These are phyloP conservation scores for Ogataea pini DNA, from an alignment of 805 yeast species.

Conservation along the genomic window DNA sequence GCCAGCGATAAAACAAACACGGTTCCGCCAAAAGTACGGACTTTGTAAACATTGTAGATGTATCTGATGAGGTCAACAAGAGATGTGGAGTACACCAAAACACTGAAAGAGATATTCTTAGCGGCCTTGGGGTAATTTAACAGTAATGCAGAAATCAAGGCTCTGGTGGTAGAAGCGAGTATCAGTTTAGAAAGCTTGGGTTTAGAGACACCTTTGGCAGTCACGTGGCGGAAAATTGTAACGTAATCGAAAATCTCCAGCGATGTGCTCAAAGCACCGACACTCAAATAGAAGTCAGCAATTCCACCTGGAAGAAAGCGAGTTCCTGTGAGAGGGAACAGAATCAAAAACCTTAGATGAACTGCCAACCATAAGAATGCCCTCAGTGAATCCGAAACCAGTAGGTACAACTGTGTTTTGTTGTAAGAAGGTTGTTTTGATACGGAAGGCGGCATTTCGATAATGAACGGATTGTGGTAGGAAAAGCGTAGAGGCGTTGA, in stretches of 20 bases:
- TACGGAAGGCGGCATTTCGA: conserved; percentile 19
- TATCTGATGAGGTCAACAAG: conserved; percentile 28
- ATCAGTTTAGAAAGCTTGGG: conserved; percentile 17
- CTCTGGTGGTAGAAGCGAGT: conserved; percentile 14
- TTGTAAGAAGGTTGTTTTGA: conserved; percentile 17
- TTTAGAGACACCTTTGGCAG: conserved; percentile 9
- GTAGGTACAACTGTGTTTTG: conserved; percentile 26
- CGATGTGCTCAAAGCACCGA: conserved; percentile 15
- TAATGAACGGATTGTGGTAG: too few relatives aligned
- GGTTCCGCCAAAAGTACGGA: conserved; percentile 26
- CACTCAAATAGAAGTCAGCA: conserved; percentile 54
- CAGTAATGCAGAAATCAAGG: conserved; percentile 19
- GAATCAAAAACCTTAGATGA: conserved; percentile 47
- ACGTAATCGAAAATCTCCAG: conserved; percentile 26
- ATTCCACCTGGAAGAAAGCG: conserved; percentile 70
- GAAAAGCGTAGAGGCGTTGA: too few relatives aligned
- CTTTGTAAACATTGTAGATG: conserved; percentile 30
- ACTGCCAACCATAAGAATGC: conserved; percentile 51
- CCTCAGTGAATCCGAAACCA: conserved; percentile 30
- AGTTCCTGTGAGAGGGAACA: conserved; percentile 66
- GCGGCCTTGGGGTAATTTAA: conserved; percentile 32
- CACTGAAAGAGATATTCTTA: conserved; percentile 25
- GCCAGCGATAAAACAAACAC: conserved; percentile 19
- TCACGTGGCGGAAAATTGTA: conserved; percentile 21
- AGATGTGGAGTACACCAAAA: conserved; percentile 25